phyloP scores from a whole-genome alignment of 257 asterid genomes.

The Eustoma russellianum region DNA sequence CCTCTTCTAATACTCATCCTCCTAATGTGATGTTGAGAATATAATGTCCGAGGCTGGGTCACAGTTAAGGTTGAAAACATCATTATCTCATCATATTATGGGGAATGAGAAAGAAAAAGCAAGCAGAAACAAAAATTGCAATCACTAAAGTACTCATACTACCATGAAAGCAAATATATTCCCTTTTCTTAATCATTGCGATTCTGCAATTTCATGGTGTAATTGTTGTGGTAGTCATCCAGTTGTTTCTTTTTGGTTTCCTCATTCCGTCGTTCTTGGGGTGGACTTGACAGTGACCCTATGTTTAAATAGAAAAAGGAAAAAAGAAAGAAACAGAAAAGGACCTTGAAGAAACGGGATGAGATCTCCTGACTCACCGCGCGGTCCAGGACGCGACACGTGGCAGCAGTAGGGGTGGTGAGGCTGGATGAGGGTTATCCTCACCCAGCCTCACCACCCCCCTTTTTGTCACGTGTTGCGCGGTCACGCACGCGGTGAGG shows the following conservation, averaged over 20 bases:
- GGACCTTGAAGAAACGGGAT: no score
- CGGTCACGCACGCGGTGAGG: no score
- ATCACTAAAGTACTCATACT: constrained; percentile 6
- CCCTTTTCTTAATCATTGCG: no score
- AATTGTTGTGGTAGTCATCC: background rate
- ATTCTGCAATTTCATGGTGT: constrained; percentile 6
- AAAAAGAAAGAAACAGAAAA: no score
- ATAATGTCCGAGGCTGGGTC: constrained; percentile 11
- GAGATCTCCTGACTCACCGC: no score
- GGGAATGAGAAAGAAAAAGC: constrained; percentile 17
- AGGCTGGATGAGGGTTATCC: no score
- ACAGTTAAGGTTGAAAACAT: constrained; percentile 37
- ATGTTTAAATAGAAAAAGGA: no score
- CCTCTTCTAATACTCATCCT: constrained; percentile 12
- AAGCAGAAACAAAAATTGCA: constrained; percentile 14
- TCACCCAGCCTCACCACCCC: no score
- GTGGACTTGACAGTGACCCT: constrained; percentile 9
- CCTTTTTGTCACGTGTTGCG: no score
- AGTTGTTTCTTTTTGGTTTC: constrained; percentile 1
- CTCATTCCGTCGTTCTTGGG: constrained; percentile 2
- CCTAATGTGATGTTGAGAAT: constrained; percentile 20
- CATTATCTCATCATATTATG: constrained; percentile 68
- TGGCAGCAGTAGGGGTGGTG: no score
- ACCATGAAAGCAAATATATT: background rate
- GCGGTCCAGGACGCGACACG: no score